Evolutionary conservation across 352 stramenopile species (phyloP), one percentile per base, ranked within the genome.

Genomic region (Plasmopara muralis): DNA sequence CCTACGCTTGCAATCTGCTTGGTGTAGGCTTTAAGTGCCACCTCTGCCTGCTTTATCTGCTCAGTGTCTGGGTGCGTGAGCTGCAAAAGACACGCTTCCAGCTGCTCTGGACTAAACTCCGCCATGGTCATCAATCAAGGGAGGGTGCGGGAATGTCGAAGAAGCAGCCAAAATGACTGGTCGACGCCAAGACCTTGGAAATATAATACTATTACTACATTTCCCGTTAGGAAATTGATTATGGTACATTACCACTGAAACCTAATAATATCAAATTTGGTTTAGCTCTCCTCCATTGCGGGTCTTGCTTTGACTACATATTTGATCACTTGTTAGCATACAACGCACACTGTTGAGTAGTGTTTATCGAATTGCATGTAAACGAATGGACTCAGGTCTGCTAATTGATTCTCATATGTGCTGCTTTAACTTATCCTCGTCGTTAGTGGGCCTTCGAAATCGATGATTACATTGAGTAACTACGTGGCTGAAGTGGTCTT

Each of bases 41-140:
- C 66, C 74, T 98, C 95, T 8, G 91, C 94, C 66, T 97, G 75
- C 75, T 97, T 96, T 71, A 98, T 98, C 50, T 93, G 79, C 63
- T 95, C 77, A 42, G 94, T 98, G 73, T 98, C 88, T 31, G 90
- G 90, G 64, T 97, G 75, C 51, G 87, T 97, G 44, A 98, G 83
- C 53, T 92, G 84, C 69, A 89, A 62, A 39, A 94, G 74, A 70
- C 83, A 89, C 50, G 77, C 76, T 63, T 94, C 83, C 53, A 94
- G 68, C 65, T 92, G 83, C 63, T 89, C 81, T 47, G 81, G 83
- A 51, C 66, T 65, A 55, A 89, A 91, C 66, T 89, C 81, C 60
- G 79, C 73, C 80, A 90, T 90, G 28, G 10, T 73, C 13, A 10
- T 55, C 41, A 53, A 33, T 60, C 49, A 50, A 53, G 39, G 39